Evolutionary conservation across 805 yeast genomes (phyloP).

Genomic region (Starmera caribaea): DNA sequence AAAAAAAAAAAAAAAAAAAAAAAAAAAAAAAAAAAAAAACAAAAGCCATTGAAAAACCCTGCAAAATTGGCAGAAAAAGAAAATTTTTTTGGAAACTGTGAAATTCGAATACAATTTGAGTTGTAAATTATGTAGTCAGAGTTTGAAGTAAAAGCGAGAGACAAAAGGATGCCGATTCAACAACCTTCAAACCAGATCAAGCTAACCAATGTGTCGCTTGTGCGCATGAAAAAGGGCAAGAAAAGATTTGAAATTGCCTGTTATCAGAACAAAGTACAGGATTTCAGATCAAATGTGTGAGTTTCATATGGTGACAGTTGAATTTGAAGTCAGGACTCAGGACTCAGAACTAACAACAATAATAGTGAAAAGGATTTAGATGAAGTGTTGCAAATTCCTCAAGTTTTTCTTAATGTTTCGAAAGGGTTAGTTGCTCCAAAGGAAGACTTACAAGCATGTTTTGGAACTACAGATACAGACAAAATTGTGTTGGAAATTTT

Average conservation of each 20-base stretch:
- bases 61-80: no score
- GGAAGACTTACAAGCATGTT: conserved; percentile 66
- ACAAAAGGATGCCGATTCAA: conserved; percentile 45
- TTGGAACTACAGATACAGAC: conserved; percentile 70
- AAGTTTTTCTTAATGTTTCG: conserved; percentile 84
- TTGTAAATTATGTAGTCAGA: not conserved
- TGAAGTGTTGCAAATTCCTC: conserved; percentile 95
- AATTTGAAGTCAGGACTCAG: not conserved
- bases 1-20: no score
- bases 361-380: conserved; percentile 76
- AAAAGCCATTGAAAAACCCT: no score
- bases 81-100: no score
- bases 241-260: conserved; percentile 93
- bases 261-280: conserved; percentile 94
- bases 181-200: conserved; percentile 88
- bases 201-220: conserved; percentile 89
- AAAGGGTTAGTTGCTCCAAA: conserved; percentile 90
- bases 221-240: conserved; percentile 82
- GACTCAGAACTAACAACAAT: conserved; percentile 5
- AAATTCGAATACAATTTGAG: no score
- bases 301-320: conserved; percentile 5
- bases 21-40: no score
- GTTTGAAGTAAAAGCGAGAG: conserved; percentile 2
- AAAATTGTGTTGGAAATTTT: conserved; percentile 72
- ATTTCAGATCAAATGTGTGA: conserved; percentile 69